Base-by-base conservation (phyloP, 192 early-diverging fungal species). In the Coemansia sp. region DNA sequence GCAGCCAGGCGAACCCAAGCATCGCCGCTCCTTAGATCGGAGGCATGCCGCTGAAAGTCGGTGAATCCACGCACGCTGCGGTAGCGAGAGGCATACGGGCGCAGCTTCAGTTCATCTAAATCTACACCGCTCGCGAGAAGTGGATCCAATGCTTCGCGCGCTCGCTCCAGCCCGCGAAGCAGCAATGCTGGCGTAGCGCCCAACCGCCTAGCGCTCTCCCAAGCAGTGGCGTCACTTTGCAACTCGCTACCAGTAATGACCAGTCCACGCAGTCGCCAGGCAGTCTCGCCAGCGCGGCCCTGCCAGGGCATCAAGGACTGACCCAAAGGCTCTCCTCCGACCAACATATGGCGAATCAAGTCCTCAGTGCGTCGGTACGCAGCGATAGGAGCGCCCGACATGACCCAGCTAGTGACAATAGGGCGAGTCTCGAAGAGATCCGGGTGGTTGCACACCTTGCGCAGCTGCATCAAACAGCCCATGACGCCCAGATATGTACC, bases 381-480 rank as follows among this genome's bases (percentile, higher is more conserved):
- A 35, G 76, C 89, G 73, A 53, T 82, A 76, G 34, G 81, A 67
- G 63, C 86, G 84, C 60, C 89, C 77, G 37, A 87, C 83, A 63
- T 86, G 81, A 48, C 90, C 88, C 55, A 91, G 78, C 71, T 93
- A n/a, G 71, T 80, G 46, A 66, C 65, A 18, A 80, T 68, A 0
- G 77, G 89, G 9, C 88, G 88, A 67, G 91, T 88, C 26, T 92
- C 87, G 74, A 95, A 95, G 18, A 98, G 83, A 70, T 93, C 96
- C 8, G 96, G 95, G 65, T 99, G 95, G 74, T 99, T 97, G 50
- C 91, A 89, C 10, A 91, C 93, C 70, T 98, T 98, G 83, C 95
- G 95, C 39, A 99, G 84, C 83, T 98, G 93, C 88, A 96, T 95
- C 58, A 92, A 48, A 26, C 87, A 89, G 53, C 88, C 88, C 64